These are phyloP conservation scores for Tricholoma hemisulphureum DNA, from an alignment of 768 basidiomycete genomes.

Conservation along the genomic window DNA sequence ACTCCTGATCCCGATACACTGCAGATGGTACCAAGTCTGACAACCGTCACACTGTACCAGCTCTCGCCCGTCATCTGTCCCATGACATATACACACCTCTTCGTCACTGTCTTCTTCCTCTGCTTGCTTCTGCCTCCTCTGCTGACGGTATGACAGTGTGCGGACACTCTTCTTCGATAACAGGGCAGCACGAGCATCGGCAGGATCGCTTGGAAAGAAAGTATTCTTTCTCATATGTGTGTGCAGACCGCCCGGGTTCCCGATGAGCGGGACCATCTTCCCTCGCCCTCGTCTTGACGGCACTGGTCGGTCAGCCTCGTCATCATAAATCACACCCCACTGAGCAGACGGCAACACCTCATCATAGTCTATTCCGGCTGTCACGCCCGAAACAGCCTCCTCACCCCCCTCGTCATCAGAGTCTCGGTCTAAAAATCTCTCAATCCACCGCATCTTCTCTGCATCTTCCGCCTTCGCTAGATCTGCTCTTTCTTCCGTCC, in stretches of 20 bases:
- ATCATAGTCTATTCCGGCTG: slow-evolving; percentile 8
- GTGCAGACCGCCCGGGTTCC: slow-evolving; percentile 34
- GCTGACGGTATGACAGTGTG: slow-evolving; percentile 53
- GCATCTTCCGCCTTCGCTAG: slow-evolving; percentile 52
- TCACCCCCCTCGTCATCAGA: slow-evolving; percentile 58
- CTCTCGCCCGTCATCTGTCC: slow-evolving; percentile 67
- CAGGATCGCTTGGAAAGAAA: slow-evolving; percentile 63
- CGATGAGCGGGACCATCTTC: slow-evolving; percentile 58
- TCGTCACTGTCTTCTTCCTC: slow-evolving; percentile 48
- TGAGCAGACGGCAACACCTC: neutral
- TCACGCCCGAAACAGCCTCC: slow-evolving; percentile 21
- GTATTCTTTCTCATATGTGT: slow-evolving; percentile 26
- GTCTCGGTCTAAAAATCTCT: slow-evolving; percentile 70
- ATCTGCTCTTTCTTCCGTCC: slow-evolving; percentile 54
- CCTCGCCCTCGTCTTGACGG: slow-evolving; percentile 46
- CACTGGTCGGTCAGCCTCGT: neutral
- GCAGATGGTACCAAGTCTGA: slow-evolving; percentile 77
- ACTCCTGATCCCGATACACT: slow-evolving; percentile 71
- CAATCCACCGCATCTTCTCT: slow-evolving; percentile 64
- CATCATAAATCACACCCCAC: neutral
- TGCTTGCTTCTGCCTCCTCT: slow-evolving; percentile 35
- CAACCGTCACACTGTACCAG: slow-evolving; percentile 83
- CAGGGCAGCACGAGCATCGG: slow-evolving; percentile 72
- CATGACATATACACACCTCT: slow-evolving; percentile 63
- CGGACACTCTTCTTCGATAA: slow-evolving; percentile 71